Base-by-base conservation (phyloP, 2,329 filamentous ascomycete genomes). In the Fusarium sp. region DNA sequence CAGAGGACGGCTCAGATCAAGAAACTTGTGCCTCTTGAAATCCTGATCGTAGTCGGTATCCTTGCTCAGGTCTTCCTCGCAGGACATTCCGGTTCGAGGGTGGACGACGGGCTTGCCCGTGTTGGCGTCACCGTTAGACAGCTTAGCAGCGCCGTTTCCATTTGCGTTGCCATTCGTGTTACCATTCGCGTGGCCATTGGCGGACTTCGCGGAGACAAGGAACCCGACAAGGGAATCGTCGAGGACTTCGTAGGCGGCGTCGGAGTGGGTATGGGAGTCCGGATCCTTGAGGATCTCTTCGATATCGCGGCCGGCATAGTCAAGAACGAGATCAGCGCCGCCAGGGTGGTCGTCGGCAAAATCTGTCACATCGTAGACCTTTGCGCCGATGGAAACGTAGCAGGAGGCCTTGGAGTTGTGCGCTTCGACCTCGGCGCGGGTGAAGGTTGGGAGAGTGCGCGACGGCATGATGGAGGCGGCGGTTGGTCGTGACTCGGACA, bases 221-320 rank as follows among this genome's bases (percentile, higher is more conserved):
- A 97, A 97, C 15, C 94, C 96, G 65, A 98, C 86, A 15, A 95
- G 87, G 47, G 89, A 92, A 41, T 98, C 96, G 47, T 97, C 93
- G 28, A 99, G 86, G 13, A 98, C 92, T 75, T 98, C 95, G 81
- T 98, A 99, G n/a, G 96, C 96, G 2, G 94, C 88, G 66, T 98
- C 95, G 50, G 92, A 94, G 80, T 99, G 96, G 44, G 86, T 83
- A 78, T 99, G 96, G 36, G 95, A 98, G 44, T 88, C 83, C 66
- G 91, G 87, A 77, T 99, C 95, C 78, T 92, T 90, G 82, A 99
- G 85, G 63, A 98, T 97, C 4, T 90, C 87, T 70, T 89, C 87
- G 62, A 98, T 87, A 80, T 99, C 96, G 80, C 94, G 93, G 72
- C 95, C 95, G 34, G 88, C 96, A 79, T 96, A 97, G 56, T 97